A percentile compares a stretch with the other conserved stretches of the same genome.
phyloP scores from a whole-genome alignment of 2,329 filamentous ascomycete species.

The Neocatenulostroma microsporum region DNA sequence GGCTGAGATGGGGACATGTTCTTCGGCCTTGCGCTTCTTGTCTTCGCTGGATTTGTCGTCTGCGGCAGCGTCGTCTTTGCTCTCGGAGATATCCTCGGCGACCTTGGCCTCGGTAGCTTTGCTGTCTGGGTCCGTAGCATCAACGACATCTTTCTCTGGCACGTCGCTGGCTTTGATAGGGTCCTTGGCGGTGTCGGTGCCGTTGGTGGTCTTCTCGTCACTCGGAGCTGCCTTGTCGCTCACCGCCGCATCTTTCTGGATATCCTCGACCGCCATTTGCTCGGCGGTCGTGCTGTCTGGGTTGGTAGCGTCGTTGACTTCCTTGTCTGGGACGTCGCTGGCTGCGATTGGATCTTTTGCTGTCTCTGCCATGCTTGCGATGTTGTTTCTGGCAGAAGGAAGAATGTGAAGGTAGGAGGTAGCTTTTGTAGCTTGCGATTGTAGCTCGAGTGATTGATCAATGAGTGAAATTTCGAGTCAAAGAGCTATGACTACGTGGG shows the following conservation, averaged over 20 bases:
- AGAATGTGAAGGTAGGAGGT: not conserved
- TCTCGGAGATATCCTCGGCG: not conserved
- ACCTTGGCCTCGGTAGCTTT: constrained; percentile 13
- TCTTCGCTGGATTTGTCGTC: constrained; percentile 1
- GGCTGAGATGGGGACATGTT: constrained; percentile 5
- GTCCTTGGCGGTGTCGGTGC: constrained; percentile 1
- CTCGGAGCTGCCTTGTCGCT: not conserved
- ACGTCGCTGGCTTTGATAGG: not conserved
- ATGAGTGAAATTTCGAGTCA: not conserved
- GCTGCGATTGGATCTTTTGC: constrained; percentile 8
- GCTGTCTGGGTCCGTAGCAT: not conserved
- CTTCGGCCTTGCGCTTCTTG: constrained; percentile 10
- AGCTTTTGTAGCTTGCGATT: too few relatives aligned
- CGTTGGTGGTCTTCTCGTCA: constrained; percentile 4
- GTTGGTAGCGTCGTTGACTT: constrained; percentile 6
- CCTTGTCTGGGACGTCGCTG: constrained; percentile 9
- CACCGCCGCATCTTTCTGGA: not conserved
- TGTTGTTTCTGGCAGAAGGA: constrained; percentile 1
- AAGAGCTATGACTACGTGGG: too few relatives aligned
- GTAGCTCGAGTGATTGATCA: not conserved
- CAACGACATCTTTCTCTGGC: not conserved
- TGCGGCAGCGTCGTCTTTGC: constrained; percentile 2
- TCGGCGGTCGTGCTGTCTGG: not conserved
- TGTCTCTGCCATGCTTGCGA: constrained; percentile 8
- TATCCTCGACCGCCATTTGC: too few relatives aligned